Conservation (phyloP, 768 basidiomycete species). For the Paxillus ammoniavirescens region DNA sequence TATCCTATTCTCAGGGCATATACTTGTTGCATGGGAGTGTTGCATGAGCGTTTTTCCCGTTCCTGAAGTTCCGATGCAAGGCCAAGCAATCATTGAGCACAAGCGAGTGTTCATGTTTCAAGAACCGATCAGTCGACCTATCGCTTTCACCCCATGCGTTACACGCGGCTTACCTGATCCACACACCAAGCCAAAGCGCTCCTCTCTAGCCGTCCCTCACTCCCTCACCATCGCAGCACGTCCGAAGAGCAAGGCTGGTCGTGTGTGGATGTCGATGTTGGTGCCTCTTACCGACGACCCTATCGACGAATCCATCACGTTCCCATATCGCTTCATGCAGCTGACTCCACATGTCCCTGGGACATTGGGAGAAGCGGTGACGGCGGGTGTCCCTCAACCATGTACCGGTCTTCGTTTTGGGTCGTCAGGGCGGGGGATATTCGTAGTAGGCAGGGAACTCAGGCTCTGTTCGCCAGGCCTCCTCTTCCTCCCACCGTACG, state of each 20-base stretch:
- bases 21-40: conserved; percentile 28
- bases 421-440: conserved; percentile 29
- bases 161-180: conserved; percentile 5
- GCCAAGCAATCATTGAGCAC: conserved; percentile 19
- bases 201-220: neutral
- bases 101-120: conserved; percentile 26
- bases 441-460: conserved; percentile 22
- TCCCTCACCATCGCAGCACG: conserved; percentile 27
- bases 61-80: conserved; percentile 21
- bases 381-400: neutral
- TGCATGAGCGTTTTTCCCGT: conserved; percentile 26
- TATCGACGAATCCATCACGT: conserved; percentile 1
- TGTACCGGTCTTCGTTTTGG: conserved; percentile 24
- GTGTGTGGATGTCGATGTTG: conserved; percentile 25
- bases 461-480: conserved; percentile 23
- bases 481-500: conserved; percentile 25
- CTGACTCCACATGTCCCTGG: conserved; percentile 12
- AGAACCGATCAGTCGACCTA: conserved; percentile 19
- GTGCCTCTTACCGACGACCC: conserved; percentile 16
- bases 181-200: neutral
- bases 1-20: conserved; percentile 18
- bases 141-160: conserved; percentile 28
- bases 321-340: conserved; percentile 21
- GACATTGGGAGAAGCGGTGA: neutral
- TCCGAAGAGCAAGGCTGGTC: conserved; percentile 7